These are phyloP conservation scores for Bidens hawaiensis DNA, from an alignment of 140 eudicot genomes.

Conservation along the genomic window DNA sequence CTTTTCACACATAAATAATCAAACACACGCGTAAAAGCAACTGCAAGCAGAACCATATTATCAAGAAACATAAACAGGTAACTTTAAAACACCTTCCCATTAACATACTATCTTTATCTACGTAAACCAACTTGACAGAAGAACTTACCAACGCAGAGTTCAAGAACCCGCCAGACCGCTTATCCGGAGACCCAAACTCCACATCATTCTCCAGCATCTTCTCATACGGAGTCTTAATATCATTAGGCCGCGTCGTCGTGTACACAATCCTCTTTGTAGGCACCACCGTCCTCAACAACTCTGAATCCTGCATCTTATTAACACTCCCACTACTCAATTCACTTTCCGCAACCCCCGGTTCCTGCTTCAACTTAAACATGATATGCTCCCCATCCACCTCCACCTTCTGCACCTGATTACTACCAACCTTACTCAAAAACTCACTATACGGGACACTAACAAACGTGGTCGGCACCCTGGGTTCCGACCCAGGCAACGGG, in stretches of 20 bases:
- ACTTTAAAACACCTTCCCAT: too few species aligned
- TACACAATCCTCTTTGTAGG: constrained; percentile 74
- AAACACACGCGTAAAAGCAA: neutral
- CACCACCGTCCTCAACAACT: constrained; percentile 44
- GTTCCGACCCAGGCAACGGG: constrained; percentile 80
- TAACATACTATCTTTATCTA: neutral
- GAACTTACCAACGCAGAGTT: constrained; percentile 83
- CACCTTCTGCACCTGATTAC: constrained; percentile 79
- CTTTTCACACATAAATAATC: too few species aligned
- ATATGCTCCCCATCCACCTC: constrained; percentile 92
- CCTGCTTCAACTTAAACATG: constrained; percentile 67
- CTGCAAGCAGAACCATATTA: neutral
- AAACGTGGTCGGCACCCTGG: constrained; percentile 51
- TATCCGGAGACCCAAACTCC: constrained; percentile 92
- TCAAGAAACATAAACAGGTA: too few species aligned
- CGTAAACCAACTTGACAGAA: too few species aligned
- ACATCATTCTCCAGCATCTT: constrained; percentile 83
- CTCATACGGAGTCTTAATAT: constrained; percentile 82
- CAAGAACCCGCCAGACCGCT: constrained; percentile 85
- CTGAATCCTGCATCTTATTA: constrained; percentile 68
- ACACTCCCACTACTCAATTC: constrained; percentile 23
- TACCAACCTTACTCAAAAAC: constrained; percentile 67
- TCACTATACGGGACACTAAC: constrained; percentile 91
- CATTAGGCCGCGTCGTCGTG: constrained; percentile 71
- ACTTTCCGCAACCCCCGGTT: constrained; percentile 19